A percentile compares a stretch with the other conserved stretches of the same genome.
Evolutionary conservation across 257 asterid species (phyloP).

Genomic region (Solanum paucissectum): DNA sequence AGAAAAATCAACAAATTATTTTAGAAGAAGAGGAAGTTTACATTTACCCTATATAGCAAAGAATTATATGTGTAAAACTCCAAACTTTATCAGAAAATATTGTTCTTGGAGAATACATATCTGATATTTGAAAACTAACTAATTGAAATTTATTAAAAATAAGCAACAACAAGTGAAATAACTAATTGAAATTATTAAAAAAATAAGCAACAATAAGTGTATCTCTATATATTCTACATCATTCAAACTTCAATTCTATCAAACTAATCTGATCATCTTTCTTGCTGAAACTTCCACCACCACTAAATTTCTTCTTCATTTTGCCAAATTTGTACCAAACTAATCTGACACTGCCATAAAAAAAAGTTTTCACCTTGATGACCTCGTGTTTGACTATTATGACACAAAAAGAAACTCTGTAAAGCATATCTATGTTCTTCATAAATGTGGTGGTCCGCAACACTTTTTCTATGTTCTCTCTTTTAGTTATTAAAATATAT

Average conservation of each 20-base stretch:
- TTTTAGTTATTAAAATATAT: too few species aligned
- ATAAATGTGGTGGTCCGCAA: not conserved
- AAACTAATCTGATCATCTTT: not conserved
- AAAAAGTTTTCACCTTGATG: too few species aligned
- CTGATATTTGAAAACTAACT: not conserved
- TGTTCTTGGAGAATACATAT: not conserved
- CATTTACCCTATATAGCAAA: not conserved
- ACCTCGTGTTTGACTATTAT: not conserved
- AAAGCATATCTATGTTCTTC: not conserved
- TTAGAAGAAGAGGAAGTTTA: not conserved
- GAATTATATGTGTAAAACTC: too few species aligned
- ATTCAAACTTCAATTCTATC: not conserved
- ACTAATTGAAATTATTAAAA: too few species aligned
- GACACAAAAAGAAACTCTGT: not conserved
- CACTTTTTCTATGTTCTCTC: not conserved
- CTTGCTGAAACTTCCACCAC: not conserved
- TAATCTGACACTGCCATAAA: not conserved
- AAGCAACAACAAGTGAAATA: too few species aligned
- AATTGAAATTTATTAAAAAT: too few species aligned
- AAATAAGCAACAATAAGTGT: not conserved
- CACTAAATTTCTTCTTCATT: not conserved
- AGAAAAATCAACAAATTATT: not conserved
- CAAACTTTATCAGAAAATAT: too few species aligned
- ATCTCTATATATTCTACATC: not conserved
- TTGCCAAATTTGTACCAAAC: not conserved